A percentile compares a stretch with the other conserved stretches of the same genome.
phyloP scores from a whole-genome alignment of 1,139 yeast species.

The Meyerozyma smithsonii region DNA sequence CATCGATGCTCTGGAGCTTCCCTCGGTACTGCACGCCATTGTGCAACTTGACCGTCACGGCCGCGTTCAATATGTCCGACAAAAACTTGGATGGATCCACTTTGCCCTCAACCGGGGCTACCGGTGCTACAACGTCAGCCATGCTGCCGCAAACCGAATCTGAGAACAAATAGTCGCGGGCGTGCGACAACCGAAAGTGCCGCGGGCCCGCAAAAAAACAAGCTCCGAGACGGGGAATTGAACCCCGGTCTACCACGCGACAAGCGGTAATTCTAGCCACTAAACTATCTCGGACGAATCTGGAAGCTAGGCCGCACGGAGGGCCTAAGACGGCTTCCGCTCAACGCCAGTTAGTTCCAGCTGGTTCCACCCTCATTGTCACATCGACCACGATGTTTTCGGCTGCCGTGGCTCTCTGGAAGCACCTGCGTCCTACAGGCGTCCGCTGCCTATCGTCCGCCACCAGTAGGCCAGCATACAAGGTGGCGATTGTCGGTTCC shows the following conservation, averaged over 20 bases:
- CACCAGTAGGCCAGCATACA: constrained; percentile 5
- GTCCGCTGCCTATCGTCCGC: not conserved
- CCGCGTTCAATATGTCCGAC: constrained; percentile 70
- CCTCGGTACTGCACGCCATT: constrained; percentile 82
- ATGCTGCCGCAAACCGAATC: constrained; percentile 3
- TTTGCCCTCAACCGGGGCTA: constrained; percentile 13
- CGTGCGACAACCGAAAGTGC: not conserved
- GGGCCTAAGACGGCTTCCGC: not conserved
- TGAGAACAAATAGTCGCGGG: not conserved
- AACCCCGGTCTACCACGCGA: constrained; percentile 68
- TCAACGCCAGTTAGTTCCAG: not conserved
- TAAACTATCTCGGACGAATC: constrained; percentile 38
- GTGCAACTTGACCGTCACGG: constrained; percentile 77
- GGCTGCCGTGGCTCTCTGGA: not conserved
- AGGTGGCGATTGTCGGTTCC: constrained; percentile 77
- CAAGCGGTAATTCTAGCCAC: constrained; percentile 47
- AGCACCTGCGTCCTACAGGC: not conserved
- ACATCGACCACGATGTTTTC: no score
- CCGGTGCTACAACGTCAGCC: constrained; percentile 7
- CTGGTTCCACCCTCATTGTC: not conserved
- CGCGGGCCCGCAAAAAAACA: constrained; percentile 3
- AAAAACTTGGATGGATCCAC: constrained; percentile 75
- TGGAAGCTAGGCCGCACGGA: no score
- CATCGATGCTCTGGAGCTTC: constrained; percentile 83
- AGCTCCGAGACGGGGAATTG: constrained; percentile 67